phyloP scores from a whole-genome alignment of 495 filamentous ascomycete species.

The Paragyromitra xinjiangensis region DNA sequence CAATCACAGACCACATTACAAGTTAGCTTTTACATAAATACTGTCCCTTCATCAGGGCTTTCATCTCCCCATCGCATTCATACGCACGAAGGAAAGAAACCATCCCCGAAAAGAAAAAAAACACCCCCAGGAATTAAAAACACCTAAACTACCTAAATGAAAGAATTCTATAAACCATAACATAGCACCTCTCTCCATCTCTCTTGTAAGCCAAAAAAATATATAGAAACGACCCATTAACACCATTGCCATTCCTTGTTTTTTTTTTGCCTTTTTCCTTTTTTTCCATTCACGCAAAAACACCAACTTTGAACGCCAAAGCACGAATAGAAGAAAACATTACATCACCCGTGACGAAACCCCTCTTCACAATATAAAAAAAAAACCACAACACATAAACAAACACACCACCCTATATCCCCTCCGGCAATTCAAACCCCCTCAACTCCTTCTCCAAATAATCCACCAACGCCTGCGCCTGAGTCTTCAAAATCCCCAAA shows the following conservation, averaged over 20 bases:
- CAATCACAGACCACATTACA: constrained; percentile 13
- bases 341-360: not conserved
- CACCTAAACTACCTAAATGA: constrained; percentile 32
- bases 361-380: not conserved
- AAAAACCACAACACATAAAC: not conserved
- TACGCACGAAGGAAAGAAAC: not conserved
- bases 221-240: constrained; percentile 28
- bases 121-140: constrained; percentile 23
- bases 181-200: not conserved
- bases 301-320: constrained; percentile 28
- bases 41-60: not conserved
- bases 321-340: not conserved
- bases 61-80: not conserved
- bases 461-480: constrained; percentile 56
- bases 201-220: not conserved
- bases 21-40: constrained; percentile 24
- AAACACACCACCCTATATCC: constrained; percentile 38
- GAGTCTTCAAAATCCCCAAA: constrained; percentile 57
- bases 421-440: constrained; percentile 58
- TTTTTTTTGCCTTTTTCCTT: constrained; percentile 6
- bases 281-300: constrained; percentile 6
- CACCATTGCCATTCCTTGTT: constrained; percentile 12
- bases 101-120: constrained; percentile 5
- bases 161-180: constrained; percentile 31
- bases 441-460: constrained; percentile 57